phyloP scores from a whole-genome alignment of 1,284 basidiomycete genomes.

The Ganoderma multipileum region DNA sequence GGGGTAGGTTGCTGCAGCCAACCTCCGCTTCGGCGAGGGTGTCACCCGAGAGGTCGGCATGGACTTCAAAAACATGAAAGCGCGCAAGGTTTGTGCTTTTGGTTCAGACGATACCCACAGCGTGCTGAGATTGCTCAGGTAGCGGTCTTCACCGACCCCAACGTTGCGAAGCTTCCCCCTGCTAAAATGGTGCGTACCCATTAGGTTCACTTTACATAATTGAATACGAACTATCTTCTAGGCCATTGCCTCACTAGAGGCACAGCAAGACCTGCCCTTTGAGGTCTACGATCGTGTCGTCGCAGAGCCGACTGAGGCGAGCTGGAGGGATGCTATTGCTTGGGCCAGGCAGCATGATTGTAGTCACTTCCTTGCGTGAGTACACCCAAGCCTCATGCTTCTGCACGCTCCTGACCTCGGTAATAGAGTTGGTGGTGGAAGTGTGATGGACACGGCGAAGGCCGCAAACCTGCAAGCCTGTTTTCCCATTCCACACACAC shows the following conservation, averaged over 20 bases:
- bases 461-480: constrained; percentile 83
- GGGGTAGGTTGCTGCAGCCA: constrained; percentile 85
- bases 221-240: constrained; percentile 38
- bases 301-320: constrained; percentile 92
- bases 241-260: constrained; percentile 82
- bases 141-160: constrained; percentile 93
- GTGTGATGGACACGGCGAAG: constrained; percentile 95
- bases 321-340: constrained; percentile 86
- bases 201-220: constrained; percentile 1
- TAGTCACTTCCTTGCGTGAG: constrained; percentile 92
- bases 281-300: constrained; percentile 88
- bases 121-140: constrained; percentile 59
- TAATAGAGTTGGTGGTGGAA: constrained; percentile 88
- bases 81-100: constrained; percentile 64
- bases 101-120: not conserved
- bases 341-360: constrained; percentile 90
- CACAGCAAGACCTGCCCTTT: constrained; percentile 76
- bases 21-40: constrained; percentile 88
- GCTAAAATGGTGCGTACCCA: constrained; percentile 73
- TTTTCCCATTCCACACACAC: not conserved
- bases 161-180: constrained; percentile 82
- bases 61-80: constrained; percentile 92
- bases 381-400: constrained; percentile 3
- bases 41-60: constrained; percentile 93
- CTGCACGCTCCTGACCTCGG: constrained; percentile 8